Evolutionary conservation across 202 grass and related monocot species (phyloP), one percentile per base, ranked within the genome.

Genomic region (Schoenoplectus tabernaemontani): DNA sequence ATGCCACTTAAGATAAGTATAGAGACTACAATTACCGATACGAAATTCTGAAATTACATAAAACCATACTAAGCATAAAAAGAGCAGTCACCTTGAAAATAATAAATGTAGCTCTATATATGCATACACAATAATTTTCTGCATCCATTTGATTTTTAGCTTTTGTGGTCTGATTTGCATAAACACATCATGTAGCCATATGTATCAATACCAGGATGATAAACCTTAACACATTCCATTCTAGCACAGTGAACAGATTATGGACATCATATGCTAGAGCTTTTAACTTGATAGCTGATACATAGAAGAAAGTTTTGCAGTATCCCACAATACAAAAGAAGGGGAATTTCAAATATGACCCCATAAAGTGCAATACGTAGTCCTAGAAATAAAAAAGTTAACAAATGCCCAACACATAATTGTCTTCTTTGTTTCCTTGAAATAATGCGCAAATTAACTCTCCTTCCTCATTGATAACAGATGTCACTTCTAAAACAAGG

Each of bases 21-120:
- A 47, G 89, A 92, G 38, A 98, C 96, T 77, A 98, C 83, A 59
- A 59, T 83, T 60, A 98, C 96, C 5, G 90, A 95, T 54, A 98
- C 91, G 83, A 95, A 60, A 79, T 98, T 98, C 91, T 95, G 89
- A 86, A 98, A 83, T 16, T 61, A 85, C 53, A 90, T 61, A 91
- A 59, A 57, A 83, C 41, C 13, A 59, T 58, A 58, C 41, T 51
- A 57, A 82, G 7, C 0, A 38, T 32, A 71, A 61, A 84, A 42
- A 62, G 78, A 38, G 68, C 7, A 75, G 69, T 30, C 63, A 66
- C 56, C 44, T 89, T 70, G 46, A 85, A 65, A 69, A 22, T 13
- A 50, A 57, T 32, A 56, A 78, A 87, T 33, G 8, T 43, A 59
- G n/a, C n/a, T n/a, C 12, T 73, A 75, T 6, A 46, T 47, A 58